Percentiles rank a stretch among this genome's conserved stretches.
Conservation (phyloP, 2,329 filamentous ascomycete genomes). For the Aspergillus pseudotamarii region DNA sequence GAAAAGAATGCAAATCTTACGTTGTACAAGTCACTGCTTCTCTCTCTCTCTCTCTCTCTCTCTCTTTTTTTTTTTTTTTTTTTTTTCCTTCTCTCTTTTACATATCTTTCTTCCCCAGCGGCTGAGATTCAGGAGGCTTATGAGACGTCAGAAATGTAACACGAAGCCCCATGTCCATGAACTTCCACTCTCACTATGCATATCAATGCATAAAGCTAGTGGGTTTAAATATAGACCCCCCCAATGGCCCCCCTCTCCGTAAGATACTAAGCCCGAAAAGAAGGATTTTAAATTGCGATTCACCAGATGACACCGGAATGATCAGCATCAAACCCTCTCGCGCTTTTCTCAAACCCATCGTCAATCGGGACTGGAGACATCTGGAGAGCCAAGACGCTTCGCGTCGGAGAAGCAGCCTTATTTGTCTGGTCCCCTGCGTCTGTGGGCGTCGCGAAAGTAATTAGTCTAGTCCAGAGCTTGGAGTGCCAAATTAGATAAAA, state of each 20-base stretch:
- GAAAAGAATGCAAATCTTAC: background rate
- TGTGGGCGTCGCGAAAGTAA: background rate
- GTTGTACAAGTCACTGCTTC: background rate
- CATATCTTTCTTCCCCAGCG: background rate
- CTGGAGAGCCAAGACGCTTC: constrained; percentile 3
- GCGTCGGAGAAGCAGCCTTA: constrained; percentile 11
- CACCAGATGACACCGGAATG: background rate
- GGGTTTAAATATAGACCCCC: background rate
- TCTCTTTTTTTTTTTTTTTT: too few species aligned
- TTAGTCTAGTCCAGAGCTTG: constrained; percentile 1
- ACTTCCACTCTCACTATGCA: background rate
- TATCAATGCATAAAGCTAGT: background rate
- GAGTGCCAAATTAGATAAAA: constrained; percentile 5
- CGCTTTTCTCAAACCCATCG: background rate
- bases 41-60: background rate
- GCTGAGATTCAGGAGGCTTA: background rate
- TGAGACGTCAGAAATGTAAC: background rate
- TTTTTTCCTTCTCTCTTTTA: background rate
- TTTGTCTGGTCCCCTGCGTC: constrained; percentile 2
- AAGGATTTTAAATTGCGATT: constrained; percentile 1
- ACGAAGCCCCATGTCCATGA: background rate
- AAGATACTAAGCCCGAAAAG: background rate
- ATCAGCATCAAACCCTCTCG: background rate
- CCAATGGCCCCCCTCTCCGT: background rate
- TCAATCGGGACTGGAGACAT: background rate